Base-by-base conservation (phyloP, 1,139 yeast species). In the Geotrichum aggregatum region DNA sequence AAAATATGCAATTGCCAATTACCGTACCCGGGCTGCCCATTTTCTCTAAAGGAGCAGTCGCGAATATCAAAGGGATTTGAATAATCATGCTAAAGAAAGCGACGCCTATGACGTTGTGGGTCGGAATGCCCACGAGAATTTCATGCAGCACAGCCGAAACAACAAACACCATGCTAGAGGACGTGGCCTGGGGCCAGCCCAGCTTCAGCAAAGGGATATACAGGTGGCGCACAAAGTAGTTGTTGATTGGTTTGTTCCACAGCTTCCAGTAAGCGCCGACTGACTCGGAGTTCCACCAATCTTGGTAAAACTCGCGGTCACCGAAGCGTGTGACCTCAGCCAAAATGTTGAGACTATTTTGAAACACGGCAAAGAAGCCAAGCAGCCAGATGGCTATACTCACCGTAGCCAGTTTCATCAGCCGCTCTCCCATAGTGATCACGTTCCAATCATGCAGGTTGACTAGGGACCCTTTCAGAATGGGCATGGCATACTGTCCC, bases 241-340 rank as follows among this genome's bases (percentile, higher is more conserved):
- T 78, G 59, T 80, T 79, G 31, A 83, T 84, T 0, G 87, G 87
- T 52, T 74, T 72, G 66, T 83, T 83, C 88, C 88, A 83, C 56
- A 76, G 72, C 52, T 83, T 73, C 68, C 87, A 79, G 68, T 78
- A 83, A 54, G 82, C 80, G 10, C 81, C 80, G 68, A 83, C 82
- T 52, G 83, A 82, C 19, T 81, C 78, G 50, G 86, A 79, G 53
- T 83, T 80, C 88, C 88, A 83, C 87, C 87, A 83, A 38, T 84
- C 84, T 18, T 82, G 84, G 62, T 83, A 83, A 66, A 83, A 83
- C 54, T 80, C 83, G 38, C 88, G 75, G 62, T 83, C 88, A 1
- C 83, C 86, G 63, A 78, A 83, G 34, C 75, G 63, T 51, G 80
- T 77, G 40, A 82, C 63, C 62, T 83, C 88, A 1, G 86, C 87